Base-by-base conservation (phyloP, 2,329 filamentous ascomycete species). In the Botryotinia globosa region DNA sequence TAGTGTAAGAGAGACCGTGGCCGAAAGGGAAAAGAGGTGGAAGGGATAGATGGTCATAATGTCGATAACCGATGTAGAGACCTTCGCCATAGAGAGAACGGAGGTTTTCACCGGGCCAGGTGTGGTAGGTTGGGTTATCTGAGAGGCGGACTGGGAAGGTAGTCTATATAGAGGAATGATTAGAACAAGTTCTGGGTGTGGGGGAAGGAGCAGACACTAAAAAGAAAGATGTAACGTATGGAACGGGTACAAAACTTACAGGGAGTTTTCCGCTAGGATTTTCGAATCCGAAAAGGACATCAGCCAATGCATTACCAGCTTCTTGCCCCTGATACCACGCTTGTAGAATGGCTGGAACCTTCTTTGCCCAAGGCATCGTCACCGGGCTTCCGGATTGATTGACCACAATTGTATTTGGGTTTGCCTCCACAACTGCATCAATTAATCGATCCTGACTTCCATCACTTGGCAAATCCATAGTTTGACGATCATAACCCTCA, bases 281-380 rank as follows among this genome's bases (percentile, higher is more conserved):
- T 73, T 85, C 83, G 56, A 86, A 81, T 6, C 89, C 91, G 75
- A 91, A 89, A 0, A 92, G 82, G 0, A 92, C 88, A 77, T 92
- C 89, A 1, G 89, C 89, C 58, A 92, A 84, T 0, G 89, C 88
- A 77, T 92, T 90, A 1, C 90, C 90, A 0, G 89, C 87, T 81
- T 92, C 90, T 79, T 92, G 88, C 2, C 91, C 89, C 79, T 90
- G 88, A 77, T 91, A 92, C 89, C 90, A 92, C 0, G 89, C 87
- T 79, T 94, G 91, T 0, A 94, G 79, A 44, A 94, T 89, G 1
- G 90, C 87, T 4, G 90, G 87, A 4, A 91, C 89, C 34, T 85
- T 81, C 75, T 88, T 84, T 1, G 85, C 87, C 92, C 91, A 94
- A 25, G 91, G 90, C 89, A 92, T 90, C 2, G 87, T 86, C 25